A percentile compares a stretch with the other conserved stretches of the same genome.
phyloP scores from a whole-genome alignment of 306 rosid genomes.

The Quercus suber region DNA sequence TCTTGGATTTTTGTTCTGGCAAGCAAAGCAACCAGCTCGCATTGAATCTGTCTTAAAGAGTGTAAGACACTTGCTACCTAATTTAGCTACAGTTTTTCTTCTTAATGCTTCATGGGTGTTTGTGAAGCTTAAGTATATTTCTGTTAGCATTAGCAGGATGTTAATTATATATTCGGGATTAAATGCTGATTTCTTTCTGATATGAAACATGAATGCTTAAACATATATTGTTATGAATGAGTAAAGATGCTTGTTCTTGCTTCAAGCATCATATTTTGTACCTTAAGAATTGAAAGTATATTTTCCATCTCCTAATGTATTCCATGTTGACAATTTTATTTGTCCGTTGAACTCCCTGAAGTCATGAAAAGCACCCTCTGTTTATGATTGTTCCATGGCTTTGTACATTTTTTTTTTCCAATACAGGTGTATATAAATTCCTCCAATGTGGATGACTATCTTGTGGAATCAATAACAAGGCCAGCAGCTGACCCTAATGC shows the following conservation, averaged over 20 bases:
- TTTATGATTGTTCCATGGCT: too few species aligned
- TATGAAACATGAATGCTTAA: too few species aligned
- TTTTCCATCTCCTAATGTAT: too few species aligned
- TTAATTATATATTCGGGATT: neutral
- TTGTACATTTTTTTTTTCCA: too few species aligned
- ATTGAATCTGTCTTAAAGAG: constrained; percentile 74
- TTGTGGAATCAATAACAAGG: constrained; percentile 74
- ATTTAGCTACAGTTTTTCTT: constrained; percentile 14
- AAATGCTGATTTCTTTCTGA: neutral
- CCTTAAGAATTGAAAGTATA: too few species aligned
- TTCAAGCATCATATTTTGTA: too few species aligned
- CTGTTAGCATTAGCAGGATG: neutral
- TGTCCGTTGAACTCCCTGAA: too few species aligned
- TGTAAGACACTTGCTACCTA: constrained; percentile 43
- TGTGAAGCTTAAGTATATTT: neutral
- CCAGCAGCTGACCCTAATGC: constrained; percentile 96
- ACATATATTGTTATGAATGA: too few species aligned
- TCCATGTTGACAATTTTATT: too few species aligned
- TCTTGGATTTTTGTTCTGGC: constrained; percentile 93
- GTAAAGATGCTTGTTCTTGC: too few species aligned
- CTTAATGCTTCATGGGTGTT: neutral
- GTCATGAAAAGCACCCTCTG: too few species aligned
- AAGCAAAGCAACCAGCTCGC: constrained; percentile 85
- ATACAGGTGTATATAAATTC: constrained; percentile 45
- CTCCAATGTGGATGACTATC: constrained; percentile 90